Evolutionary conservation across 2,329 filamentous ascomycete genomes (phyloP).

Genomic region (Fusarium nisikadoi): DNA sequence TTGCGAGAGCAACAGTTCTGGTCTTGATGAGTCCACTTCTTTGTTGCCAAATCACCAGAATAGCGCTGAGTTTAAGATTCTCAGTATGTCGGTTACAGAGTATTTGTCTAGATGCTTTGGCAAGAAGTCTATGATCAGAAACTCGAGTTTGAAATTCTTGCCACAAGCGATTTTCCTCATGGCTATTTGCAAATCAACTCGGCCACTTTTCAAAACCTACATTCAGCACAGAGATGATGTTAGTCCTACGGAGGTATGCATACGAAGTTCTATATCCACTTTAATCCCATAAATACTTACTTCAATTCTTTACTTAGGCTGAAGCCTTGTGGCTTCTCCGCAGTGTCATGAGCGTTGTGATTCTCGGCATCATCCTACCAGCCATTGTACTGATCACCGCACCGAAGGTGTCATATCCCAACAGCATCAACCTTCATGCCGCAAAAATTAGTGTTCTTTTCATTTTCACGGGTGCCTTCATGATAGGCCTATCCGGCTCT

Average conservation of each 20-base stretch:
- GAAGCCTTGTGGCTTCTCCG: neutral
- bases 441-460: neutral
- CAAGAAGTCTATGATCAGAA: neutral
- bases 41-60: neutral
- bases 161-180: neutral
- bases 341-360: neutral
- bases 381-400: neutral
- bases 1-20: neutral
- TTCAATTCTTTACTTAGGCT: neutral
- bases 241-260: neutral
- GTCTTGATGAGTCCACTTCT: neutral
- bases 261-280: too few species aligned
- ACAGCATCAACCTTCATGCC: neutral
- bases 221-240: neutral
- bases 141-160: rapidly evolving
- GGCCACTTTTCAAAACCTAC: neutral
- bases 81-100: neutral
- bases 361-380: neutral
- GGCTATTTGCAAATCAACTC: neutral
- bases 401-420: neutral
- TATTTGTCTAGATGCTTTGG: neutral
- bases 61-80: neutral
- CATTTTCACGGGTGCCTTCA: neutral
- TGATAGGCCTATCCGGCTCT: neutral
- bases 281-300: neutral